phyloP scores from a whole-genome alignment of 2,329 filamentous ascomycete genomes.

The Exophiala dermatitidis region DNA sequence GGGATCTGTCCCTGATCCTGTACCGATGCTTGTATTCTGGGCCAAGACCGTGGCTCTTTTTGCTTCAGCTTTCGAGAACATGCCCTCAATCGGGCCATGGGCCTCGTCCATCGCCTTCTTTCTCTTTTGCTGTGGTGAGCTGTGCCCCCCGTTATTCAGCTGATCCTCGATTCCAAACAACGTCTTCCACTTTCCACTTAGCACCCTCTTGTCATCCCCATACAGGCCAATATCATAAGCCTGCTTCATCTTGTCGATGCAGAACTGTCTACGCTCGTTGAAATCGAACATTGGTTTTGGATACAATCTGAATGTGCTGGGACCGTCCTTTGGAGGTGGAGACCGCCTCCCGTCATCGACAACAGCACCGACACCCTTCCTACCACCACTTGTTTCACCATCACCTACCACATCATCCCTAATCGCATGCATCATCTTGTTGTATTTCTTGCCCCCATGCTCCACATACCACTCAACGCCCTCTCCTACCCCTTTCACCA shows the following conservation, averaged over 20 bases:
- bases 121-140: background rate
- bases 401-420: slow-evolving; percentile 27
- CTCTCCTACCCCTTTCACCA: slow-evolving; percentile 51
- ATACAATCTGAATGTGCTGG: slow-evolving; percentile 40
- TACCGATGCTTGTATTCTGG: too few relatives aligned
- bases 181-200: slow-evolving; percentile 53
- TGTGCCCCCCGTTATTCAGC: background rate
- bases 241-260: slow-evolving; percentile 61
- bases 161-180: slow-evolving; percentile 39
- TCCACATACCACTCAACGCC: slow-evolving; percentile 3
- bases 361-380: background rate
- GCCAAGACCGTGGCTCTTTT: too few relatives aligned
- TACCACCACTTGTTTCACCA: slow-evolving; percentile 16
- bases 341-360: background rate
- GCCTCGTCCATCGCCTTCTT: too few relatives aligned
- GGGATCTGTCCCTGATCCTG: too few relatives aligned
- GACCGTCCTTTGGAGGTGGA: slow-evolving; percentile 26
- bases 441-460: background rate
- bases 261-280: slow-evolving; percentile 52
- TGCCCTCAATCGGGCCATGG: too few relatives aligned
- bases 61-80: too few relatives aligned
- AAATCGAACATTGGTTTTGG: slow-evolving; percentile 77
- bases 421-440: background rate
- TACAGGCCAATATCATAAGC: slow-evolving; percentile 60
- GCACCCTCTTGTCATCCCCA: slow-evolving; percentile 55